Evolutionary conservation across 2,329 filamentous ascomycete species (phyloP).

Genomic region (Pseudogymnoascus sp.): DNA sequence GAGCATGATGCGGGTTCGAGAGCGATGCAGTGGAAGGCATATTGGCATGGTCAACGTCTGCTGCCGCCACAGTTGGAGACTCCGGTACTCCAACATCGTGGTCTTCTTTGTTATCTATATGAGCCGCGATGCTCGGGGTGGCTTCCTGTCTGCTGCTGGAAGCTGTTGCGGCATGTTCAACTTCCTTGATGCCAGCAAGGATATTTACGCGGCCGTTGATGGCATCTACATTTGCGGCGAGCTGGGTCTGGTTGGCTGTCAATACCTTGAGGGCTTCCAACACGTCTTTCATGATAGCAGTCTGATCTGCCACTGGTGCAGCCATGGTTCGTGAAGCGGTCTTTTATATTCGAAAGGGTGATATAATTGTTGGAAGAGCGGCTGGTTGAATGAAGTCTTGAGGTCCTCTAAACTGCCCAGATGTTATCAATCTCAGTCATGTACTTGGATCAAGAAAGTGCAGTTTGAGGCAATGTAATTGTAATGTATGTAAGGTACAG

Average conservation of each 20-base stretch:
- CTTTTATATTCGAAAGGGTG: neutral
- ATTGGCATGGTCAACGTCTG: conserved; percentile 15
- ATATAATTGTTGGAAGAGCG: conserved; percentile 11
- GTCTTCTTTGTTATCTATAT: conserved; percentile 12
- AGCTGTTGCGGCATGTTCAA: conserved; percentile 34
- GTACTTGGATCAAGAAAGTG: neutral
- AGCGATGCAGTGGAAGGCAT: conserved; percentile 12
- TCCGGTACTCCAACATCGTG: conserved; percentile 22
- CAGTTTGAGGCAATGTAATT: neutral
- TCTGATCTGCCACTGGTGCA: conserved; percentile 21
- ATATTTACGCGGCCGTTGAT: conserved; percentile 55
- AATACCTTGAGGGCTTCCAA: conserved; percentile 45
- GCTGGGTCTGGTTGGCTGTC: conserved; percentile 44
- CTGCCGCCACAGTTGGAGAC: conserved; percentile 25
- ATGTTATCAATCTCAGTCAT: neutral
- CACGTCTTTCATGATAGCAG: conserved; percentile 42
- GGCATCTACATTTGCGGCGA: conserved; percentile 47
- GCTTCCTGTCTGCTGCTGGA: neutral
- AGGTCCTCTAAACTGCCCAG: neutral
- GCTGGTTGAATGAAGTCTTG: neutral
- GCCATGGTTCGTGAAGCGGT: conserved; percentile 15
- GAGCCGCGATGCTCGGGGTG: conserved; percentile 7
- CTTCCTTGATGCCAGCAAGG: conserved; percentile 47
- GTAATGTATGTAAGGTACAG: neutral
- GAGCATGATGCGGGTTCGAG: conserved; percentile 25